Evolutionary conservation across 768 basidiomycete genomes (phyloP).

Genomic region (Chalciporus pseudorubinellus): DNA sequence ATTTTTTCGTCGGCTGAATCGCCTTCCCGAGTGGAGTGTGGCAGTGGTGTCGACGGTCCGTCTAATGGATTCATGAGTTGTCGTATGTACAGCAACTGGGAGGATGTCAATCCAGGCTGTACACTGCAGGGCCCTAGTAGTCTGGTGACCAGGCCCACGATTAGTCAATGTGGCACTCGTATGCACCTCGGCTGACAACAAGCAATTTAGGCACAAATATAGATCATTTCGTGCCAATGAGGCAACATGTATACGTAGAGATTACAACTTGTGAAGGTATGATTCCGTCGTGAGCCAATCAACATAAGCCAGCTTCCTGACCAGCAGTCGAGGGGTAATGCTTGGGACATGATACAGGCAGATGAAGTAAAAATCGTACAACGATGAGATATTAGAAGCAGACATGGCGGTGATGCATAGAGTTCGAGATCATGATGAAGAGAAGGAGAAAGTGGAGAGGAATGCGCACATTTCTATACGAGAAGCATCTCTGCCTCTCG

Average conservation of each 20-base stretch:
- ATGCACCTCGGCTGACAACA: too few species aligned
- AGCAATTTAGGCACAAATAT: background rate
- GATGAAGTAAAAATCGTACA: slow-evolving; percentile 13
- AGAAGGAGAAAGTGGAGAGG: background rate
- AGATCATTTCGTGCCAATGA: slow-evolving; percentile 1
- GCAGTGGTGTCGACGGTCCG: slow-evolving; percentile 12
- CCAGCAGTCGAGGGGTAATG: slow-evolving; percentile 17
- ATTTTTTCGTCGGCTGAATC: too few species aligned
- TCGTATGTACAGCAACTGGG: slow-evolving; percentile 6
- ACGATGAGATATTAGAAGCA: slow-evolving; percentile 1
- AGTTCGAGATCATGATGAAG: slow-evolving; percentile 1
- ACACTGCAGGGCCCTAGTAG: too few species aligned
- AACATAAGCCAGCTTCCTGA: slow-evolving; percentile 19
- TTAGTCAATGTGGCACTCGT: too few species aligned
- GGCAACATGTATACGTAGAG: slow-evolving; percentile 10
- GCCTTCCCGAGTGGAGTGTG: slow-evolving; percentile 6
- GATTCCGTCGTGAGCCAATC: slow-evolving; percentile 17
- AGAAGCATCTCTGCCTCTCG: slow-evolving; percentile 52
- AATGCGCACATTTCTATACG: slow-evolving; percentile 38
- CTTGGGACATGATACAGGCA: slow-evolving; percentile 10
- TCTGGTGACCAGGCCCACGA: too few species aligned
- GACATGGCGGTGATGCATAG: background rate
- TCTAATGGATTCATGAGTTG: background rate
- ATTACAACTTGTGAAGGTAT: slow-evolving; percentile 21
- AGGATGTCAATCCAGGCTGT: too few species aligned